A percentile compares a stretch with the other conserved stretches of the same genome.
These are phyloP conservation scores for Pinus taeda DNA, from an alignment of 75 land plant species.

Conservation along the genomic window DNA sequence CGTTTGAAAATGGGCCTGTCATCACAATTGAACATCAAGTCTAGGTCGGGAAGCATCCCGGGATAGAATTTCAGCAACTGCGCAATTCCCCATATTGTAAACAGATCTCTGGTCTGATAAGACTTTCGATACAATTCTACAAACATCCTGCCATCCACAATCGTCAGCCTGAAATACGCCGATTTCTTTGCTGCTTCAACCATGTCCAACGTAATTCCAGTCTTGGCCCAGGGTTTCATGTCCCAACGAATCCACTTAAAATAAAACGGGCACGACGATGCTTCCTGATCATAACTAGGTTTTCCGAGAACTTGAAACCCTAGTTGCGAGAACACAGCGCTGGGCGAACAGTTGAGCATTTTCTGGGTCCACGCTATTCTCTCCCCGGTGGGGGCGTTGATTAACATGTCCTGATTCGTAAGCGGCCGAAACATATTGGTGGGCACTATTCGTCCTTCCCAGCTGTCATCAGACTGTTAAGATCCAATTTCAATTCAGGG, in stretches of 20 bases:
- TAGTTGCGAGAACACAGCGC: too few relatives aligned
- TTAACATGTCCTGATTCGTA: too few relatives aligned
- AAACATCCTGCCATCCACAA: conserved; percentile 37
- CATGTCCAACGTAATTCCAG: conserved; percentile 46
- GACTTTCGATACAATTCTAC: conserved; percentile 25
- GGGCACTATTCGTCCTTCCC: too few relatives aligned
- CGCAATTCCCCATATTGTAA: conserved; percentile 57
- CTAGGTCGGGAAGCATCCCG: conserved; percentile 59
- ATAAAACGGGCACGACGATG: too few relatives aligned
- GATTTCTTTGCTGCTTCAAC: conserved; percentile 24
- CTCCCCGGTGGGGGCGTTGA: too few relatives aligned
- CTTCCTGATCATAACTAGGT: too few relatives aligned
- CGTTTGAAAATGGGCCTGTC: conserved; percentile 34
- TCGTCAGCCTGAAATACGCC: conserved; percentile 40
- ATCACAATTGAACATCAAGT: conserved; percentile 54
- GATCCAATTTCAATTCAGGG: too few relatives aligned
- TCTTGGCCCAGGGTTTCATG: conserved; percentile 48
- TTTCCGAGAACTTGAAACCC: too few relatives aligned
- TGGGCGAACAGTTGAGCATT: too few relatives aligned
- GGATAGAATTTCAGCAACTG: conserved; percentile 56
- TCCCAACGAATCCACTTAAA: conserved; percentile 55
- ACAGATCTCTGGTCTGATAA: conserved; percentile 52
- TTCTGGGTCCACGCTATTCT: too few relatives aligned
- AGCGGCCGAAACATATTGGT: too few relatives aligned
- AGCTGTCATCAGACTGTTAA: too few relatives aligned